Base-by-base conservation (phyloP, 345 rosid genomes). In the sweet orange (Citrus sinensis) region DNA sequence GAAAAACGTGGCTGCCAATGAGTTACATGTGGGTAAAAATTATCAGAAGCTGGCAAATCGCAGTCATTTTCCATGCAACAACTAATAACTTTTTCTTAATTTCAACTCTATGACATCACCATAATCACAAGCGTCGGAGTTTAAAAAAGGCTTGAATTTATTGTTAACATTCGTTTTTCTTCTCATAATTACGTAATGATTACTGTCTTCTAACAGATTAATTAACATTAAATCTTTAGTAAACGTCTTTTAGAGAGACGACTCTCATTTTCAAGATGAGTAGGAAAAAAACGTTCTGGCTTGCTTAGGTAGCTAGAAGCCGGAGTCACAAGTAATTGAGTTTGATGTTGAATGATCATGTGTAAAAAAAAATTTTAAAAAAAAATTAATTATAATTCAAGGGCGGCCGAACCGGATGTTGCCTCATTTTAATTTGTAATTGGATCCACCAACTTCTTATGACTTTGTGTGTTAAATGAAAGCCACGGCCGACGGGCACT, bases 401-500 rank as follows among this genome's bases (percentile, higher is more conserved):
- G 58, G 1, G 19, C 5, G 58, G 19, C 2, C 58, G 20, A 54
- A 54, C 58, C 5, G 7, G 58, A 2, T 54, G 58, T 54, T 54
- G 58, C 22, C 58, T 17, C 58, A 54, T 54, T 1, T 54, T 74
- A 39, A 14, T 9, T 73, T 74, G 56, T 60, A 37, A 74, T 37
- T 74, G 55, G 39, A 37, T 49, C 35, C 17, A 74, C 76, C 67
- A 74, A 74, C 76, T 40, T 59, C 76, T 34, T 37, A 29, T 37
- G 65, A 56, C 54, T 56, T 58, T 30, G 34, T 39, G 20, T 0
- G 11, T 30, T 35, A 65, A 19, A 75, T 67, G 70, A 72, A 49
- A 78, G 75, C 46, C 78, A 66, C 54, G 7, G 75, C 63, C 19
- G 51, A 32, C 79, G 25, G 22, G 32, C 4, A 22, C 75, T 78